Evolutionary conservation across 129 eudicot species (phyloP).

Genomic region (Mikania micrantha): DNA sequence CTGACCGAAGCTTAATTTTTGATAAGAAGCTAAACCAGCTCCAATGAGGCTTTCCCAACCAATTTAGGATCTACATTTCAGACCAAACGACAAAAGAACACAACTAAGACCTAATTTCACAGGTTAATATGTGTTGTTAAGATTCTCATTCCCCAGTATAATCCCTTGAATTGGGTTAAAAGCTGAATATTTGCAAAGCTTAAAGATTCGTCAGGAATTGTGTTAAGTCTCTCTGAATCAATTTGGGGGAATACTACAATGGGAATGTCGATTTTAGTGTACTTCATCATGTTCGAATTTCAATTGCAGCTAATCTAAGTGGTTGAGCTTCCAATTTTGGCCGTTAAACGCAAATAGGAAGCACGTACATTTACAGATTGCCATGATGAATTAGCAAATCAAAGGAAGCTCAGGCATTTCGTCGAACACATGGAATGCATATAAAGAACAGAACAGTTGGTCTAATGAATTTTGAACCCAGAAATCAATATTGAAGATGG

Average conservation of each 20-base stretch:
- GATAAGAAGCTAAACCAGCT: slow-evolving; percentile 58
- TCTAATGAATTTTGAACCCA: not conserved
- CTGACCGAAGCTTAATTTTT: slow-evolving; percentile 25
- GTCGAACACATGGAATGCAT: slow-evolving; percentile 27
- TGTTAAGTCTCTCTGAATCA: not conserved
- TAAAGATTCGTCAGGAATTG: not conserved
- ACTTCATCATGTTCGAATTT: not conserved
- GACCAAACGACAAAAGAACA: not conserved
- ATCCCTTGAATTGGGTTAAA: not conserved
- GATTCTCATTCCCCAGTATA: not conserved
- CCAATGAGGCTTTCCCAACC: slow-evolving; percentile 67
- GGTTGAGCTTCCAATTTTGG: not conserved
- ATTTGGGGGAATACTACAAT: not conserved
- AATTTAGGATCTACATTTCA: not conserved
- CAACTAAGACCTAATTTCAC: not conserved
- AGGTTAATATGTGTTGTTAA: not conserved
- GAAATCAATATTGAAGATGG: not conserved
- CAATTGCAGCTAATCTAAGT: not conserved
- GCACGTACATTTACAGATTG: not conserved
- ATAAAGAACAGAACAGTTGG: not conserved
- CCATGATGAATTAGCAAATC: not conserved
- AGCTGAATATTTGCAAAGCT: too few species aligned
- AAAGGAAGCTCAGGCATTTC: slow-evolving; percentile 14
- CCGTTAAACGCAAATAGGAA: not conserved
- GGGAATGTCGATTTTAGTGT: too few species aligned